phyloP scores from a whole-genome alignment of 192 early-diverging fungal genomes.

The Funneliformis geosporum region DNA sequence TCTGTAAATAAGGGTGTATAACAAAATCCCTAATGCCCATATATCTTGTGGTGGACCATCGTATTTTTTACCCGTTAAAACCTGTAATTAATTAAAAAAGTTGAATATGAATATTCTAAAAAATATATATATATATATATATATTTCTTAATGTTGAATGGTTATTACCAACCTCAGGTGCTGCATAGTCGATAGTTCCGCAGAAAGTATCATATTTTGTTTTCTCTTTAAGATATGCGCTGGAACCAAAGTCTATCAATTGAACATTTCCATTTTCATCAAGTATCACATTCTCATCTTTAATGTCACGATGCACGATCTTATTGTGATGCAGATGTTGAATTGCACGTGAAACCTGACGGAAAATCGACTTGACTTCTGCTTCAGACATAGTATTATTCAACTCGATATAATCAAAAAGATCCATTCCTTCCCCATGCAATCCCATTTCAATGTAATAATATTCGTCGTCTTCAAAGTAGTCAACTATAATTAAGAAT shows the following conservation, averaged over 20 bases:
- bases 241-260: conserved; percentile 83
- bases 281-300: conserved; percentile 87
- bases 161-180: conserved; percentile 59
- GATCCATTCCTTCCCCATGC: conserved; percentile 60
- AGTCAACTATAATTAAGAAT: conserved; percentile 55
- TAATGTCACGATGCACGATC: conserved; percentile 84
- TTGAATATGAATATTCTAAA: not conserved
- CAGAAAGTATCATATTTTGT: conserved; percentile 67
- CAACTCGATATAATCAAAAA: conserved; percentile 74
- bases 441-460: conserved; percentile 69
- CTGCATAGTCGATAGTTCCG: conserved; percentile 76
- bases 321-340: conserved; percentile 61
- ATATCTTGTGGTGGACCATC: conserved; percentile 79
- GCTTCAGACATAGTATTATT: conserved; percentile 54
- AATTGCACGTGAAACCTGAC: conserved; percentile 59
- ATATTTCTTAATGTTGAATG: not conserved
- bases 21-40: conserved; percentile 77
- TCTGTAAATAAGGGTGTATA: conserved; percentile 72
- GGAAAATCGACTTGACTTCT: conserved; percentile 58
- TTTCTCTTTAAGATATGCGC: conserved; percentile 58
- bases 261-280: conserved; percentile 61
- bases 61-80: conserved; percentile 64
- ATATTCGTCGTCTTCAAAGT: conserved; percentile 73
- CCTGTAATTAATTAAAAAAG: conserved; percentile 5
- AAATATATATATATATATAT: too few relatives aligned